Conservation (phyloP, 176 grass and related monocot genomes). For the Rhynchospora breviuscula region DNA sequence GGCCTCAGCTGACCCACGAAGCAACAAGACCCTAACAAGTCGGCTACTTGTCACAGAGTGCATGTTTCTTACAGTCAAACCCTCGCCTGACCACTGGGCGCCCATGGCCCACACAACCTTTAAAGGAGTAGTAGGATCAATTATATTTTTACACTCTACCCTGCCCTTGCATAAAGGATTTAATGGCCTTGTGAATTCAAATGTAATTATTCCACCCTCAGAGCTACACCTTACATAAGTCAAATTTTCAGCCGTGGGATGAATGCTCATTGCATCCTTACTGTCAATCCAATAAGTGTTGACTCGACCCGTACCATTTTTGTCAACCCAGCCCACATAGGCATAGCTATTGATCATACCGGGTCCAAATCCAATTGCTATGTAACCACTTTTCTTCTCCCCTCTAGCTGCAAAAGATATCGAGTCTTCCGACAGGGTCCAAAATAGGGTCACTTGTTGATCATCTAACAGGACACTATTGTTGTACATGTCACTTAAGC, state of each 20-base stretch:
- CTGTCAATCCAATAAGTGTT: constrained; percentile 69
- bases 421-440: constrained; percentile 61
- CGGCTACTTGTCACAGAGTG: constrained; percentile 72
- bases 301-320: constrained; percentile 55
- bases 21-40: constrained; percentile 46
- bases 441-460: constrained; percentile 81
- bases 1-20: constrained; percentile 60
- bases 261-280: constrained; percentile 53
- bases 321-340: constrained; percentile 78
- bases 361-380: constrained; percentile 63
- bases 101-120: constrained; percentile 85
- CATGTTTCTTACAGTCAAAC: constrained; percentile 57
- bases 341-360: constrained; percentile 77
- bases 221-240: constrained; percentile 58
- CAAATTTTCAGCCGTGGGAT: constrained; percentile 53
- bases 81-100: constrained; percentile 53
- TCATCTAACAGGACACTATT: constrained; percentile 80
- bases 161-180: constrained; percentile 51
- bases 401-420: constrained; percentile 70
- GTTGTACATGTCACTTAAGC: constrained; percentile 90
- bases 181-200: constrained; percentile 68
- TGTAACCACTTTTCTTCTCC: constrained; percentile 76
- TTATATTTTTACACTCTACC: constrained; percentile 70
- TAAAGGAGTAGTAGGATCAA: constrained; percentile 66
- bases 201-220: constrained; percentile 56